Conservation (phyloP, 2,329 filamentous ascomycete species). For the Botrytis medusae region DNA sequence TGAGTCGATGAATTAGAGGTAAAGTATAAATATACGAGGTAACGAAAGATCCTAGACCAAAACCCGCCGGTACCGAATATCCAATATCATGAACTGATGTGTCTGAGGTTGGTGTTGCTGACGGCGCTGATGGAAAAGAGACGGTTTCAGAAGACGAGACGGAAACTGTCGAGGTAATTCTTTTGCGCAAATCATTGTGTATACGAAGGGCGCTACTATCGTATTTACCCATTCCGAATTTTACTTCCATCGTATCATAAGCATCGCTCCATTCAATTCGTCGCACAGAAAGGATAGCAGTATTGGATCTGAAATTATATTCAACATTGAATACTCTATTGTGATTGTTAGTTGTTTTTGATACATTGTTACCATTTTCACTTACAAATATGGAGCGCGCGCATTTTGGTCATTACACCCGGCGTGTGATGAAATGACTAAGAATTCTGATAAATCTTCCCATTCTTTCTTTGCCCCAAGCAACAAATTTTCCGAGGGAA, state of each 20-base stretch:
- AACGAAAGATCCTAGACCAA: neutral
- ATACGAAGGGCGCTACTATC: constrained; percentile 21
- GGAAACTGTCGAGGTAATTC: neutral
- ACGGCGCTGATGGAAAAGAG: neutral
- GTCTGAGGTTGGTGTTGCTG: constrained; percentile 6
- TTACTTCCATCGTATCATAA: constrained; percentile 27
- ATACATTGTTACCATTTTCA: neutral
- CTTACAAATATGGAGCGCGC: constrained; percentile 21
- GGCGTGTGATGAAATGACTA: constrained; percentile 20
- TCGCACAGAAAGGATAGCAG: constrained; percentile 14
- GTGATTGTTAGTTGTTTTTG: neutral
- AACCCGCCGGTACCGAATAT: neutral
- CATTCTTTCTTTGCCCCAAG: constrained; percentile 10
- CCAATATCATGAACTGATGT: neutral
- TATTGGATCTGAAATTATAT: neutral
- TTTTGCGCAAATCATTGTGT: neutral
- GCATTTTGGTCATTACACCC: constrained; percentile 7
- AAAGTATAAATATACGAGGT: neutral
- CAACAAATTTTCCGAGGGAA: neutral
- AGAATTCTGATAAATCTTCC: constrained; percentile 2
- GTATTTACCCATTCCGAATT: constrained; percentile 26
- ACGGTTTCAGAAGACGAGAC: neutral
- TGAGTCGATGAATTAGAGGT: rapidly evolving
- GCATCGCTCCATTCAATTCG: constrained; percentile 25
- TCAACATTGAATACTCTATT: neutral